These are phyloP conservation scores for Fusarium hostae DNA, from an alignment of 2,329 filamentous ascomycete species.

Conservation along the genomic window DNA sequence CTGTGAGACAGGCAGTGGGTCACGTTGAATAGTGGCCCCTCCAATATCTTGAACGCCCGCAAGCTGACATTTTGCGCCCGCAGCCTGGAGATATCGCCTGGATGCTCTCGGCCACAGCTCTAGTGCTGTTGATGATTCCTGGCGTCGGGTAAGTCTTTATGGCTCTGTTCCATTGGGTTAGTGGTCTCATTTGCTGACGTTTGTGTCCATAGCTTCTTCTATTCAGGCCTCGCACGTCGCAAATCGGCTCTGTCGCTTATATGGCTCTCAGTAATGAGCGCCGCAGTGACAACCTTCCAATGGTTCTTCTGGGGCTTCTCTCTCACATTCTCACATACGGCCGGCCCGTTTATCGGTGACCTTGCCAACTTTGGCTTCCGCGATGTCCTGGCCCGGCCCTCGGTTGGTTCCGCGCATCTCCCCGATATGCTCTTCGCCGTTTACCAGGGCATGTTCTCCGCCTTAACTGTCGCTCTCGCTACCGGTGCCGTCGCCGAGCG, in stretches of 20 bases:
- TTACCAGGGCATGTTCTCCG: slow-evolving; percentile 90
- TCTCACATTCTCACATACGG: slow-evolving; percentile 81
- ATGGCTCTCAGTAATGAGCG: slow-evolving; percentile 90
- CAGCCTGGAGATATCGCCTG: slow-evolving; percentile 83
- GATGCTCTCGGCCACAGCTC: slow-evolving; percentile 82
- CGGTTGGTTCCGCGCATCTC: slow-evolving; percentile 76
- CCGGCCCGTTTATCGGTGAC: slow-evolving; percentile 80
- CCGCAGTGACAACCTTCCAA: slow-evolving; percentile 85
- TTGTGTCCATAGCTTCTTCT: slow-evolving; percentile 74
- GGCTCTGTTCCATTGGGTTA: neutral
- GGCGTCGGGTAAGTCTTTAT: slow-evolving; percentile 73
- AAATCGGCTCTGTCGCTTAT: slow-evolving; percentile 91
- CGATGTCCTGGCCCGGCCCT: slow-evolving; percentile 79
- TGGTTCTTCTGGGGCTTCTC: slow-evolving; percentile 97
- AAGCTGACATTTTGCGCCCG: slow-evolving; percentile 47
- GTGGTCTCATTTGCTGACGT: slow-evolving; percentile 13
- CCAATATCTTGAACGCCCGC: slow-evolving; percentile 32
- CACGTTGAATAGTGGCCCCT: slow-evolving; percentile 13
- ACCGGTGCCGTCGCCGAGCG: slow-evolving; percentile 88
- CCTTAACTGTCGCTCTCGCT: slow-evolving; percentile 86
- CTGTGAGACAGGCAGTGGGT: slow-evolving; percentile 22
- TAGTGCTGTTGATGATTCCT: slow-evolving; percentile 92
- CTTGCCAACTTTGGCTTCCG: slow-evolving; percentile 83
- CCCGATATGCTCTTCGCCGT: slow-evolving; percentile 88
- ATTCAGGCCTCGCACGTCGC: slow-evolving; percentile 86